These are phyloP conservation scores for Parafenestella ontariensis DNA, from an alignment of 2,329 filamentous ascomycete genomes.

Conservation along the genomic window DNA sequence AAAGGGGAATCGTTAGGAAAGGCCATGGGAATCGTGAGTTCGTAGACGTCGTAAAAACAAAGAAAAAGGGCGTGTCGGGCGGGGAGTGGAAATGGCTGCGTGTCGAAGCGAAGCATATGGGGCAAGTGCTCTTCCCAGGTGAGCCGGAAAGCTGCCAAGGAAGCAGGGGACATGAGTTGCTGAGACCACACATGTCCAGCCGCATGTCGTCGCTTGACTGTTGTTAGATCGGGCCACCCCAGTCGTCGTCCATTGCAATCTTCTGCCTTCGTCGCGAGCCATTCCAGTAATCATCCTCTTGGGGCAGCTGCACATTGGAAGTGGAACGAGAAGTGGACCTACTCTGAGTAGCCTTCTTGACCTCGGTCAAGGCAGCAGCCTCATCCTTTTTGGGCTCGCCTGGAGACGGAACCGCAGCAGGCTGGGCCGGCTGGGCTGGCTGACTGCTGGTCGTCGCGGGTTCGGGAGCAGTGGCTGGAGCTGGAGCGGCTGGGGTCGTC, in stretches of 20 bases:
- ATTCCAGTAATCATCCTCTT: slow-evolving; percentile 16
- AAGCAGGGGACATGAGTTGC: background rate
- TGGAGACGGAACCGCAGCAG: slow-evolving; percentile 21
- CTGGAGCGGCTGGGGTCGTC: slow-evolving; percentile 42
- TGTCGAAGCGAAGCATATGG: background rate
- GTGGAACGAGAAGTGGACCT: slow-evolving; percentile 31
- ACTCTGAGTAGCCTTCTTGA: slow-evolving; percentile 46
- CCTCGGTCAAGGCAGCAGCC: slow-evolving; percentile 36
- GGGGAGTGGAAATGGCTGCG: background rate
- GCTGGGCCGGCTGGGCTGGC: slow-evolving; percentile 20
- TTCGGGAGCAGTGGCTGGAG: slow-evolving; percentile 33
- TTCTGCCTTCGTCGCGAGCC: slow-evolving; percentile 33
- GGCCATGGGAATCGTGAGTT: background rate
- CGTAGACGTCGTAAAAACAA: background rate
- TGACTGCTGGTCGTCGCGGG: slow-evolving; percentile 11
- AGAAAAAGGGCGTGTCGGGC: slow-evolving; percentile 1
- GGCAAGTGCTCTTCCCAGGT: background rate
- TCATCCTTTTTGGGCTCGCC: slow-evolving; percentile 38
- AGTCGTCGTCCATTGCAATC: slow-evolving; percentile 21
- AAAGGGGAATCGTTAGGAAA: slow-evolving; percentile 2
- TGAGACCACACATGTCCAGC: background rate
- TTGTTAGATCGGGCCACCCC: slow-evolving; percentile 10
- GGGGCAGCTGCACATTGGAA: slow-evolving; percentile 7
- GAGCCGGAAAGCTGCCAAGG: slow-evolving; percentile 1
- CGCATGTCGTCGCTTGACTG: background rate